Evolutionary conservation across 2,329 filamentous ascomycete species (phyloP).

Genomic region (Fusarium setosum): DNA sequence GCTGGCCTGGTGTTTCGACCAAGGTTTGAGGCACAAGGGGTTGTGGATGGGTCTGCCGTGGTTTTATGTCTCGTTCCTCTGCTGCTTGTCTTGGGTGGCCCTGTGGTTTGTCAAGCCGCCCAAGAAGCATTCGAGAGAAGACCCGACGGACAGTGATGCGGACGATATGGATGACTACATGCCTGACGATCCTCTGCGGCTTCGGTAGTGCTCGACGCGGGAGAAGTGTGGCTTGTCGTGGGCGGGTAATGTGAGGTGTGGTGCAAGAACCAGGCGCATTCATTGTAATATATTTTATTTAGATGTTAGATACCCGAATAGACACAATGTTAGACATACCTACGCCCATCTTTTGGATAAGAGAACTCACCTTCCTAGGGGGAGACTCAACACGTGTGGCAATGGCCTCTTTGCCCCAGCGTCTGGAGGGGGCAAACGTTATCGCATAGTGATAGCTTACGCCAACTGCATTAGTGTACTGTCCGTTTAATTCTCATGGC

Average conservation of each 20-base stretch:
- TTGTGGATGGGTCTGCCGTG: conserved; percentile 53
- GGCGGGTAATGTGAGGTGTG: neutral
- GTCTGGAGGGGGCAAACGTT: conserved; percentile 43
- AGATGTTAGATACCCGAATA: conserved; percentile 23
- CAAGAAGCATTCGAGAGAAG: conserved; percentile 32
- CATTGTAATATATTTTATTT: neutral
- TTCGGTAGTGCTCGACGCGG: conserved; percentile 25
- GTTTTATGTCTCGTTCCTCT: conserved; percentile 51
- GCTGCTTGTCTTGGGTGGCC: conserved; percentile 41
- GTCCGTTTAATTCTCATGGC: too few relatives aligned
- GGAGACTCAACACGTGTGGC: too few relatives aligned
- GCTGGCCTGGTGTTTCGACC: conserved; percentile 52
- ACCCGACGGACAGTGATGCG: conserved; percentile 20
- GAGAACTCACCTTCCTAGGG: too few relatives aligned
- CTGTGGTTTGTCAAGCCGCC: conserved; percentile 50
- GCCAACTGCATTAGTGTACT: conserved; percentile 43
- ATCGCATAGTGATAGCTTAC: conserved; percentile 40
- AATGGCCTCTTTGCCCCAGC: conserved; percentile 45
- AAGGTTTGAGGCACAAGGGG: conserved; percentile 50
- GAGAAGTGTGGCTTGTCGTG: neutral
- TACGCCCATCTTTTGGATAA: too few relatives aligned
- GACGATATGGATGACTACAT: conserved; percentile 36
- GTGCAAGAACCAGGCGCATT: neutral
- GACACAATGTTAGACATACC: neutral
- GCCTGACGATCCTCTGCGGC: conserved; percentile 38